phyloP scores from a whole-genome alignment of 768 basidiomycete species.

The Lyophyllum shimeji region DNA sequence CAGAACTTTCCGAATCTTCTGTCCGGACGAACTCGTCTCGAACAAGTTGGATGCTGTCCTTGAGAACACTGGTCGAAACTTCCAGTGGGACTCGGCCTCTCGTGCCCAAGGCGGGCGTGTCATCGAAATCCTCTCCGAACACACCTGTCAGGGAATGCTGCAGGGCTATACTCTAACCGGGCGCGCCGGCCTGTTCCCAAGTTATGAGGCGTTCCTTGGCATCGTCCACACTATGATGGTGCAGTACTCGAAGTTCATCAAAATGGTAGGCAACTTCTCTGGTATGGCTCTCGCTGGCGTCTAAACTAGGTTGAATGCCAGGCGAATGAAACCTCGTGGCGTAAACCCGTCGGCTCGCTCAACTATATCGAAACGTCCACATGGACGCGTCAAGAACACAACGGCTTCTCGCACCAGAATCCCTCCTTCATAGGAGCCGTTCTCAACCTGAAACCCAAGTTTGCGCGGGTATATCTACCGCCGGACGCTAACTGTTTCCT shows the following conservation, averaged over 20 bases:
- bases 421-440: conserved; percentile 84
- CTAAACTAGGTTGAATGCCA: conserved; percentile 12
- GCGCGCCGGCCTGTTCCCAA: conserved; percentile 81
- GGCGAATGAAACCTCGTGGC: conserved; percentile 68
- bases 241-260: conserved; percentile 85
- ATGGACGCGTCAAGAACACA: conserved; percentile 84
- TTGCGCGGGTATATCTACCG: conserved; percentile 79
- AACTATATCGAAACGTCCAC: conserved; percentile 91
- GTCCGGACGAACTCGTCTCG: conserved; percentile 84
- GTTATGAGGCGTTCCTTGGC: conserved; percentile 89
- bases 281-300: background rate
- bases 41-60: conserved; percentile 88
- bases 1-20: conserved; percentile 81
- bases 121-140: conserved; percentile 86
- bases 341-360: conserved; percentile 65
- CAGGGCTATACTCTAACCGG: conserved; percentile 94
- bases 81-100: conserved; percentile 79
- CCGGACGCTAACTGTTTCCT: conserved; percentile 91
- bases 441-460: conserved; percentile 70
- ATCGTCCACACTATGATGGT: conserved; percentile 91
- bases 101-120: conserved; percentile 78
- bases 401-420: conserved; percentile 89
- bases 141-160: conserved; percentile 87
- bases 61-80: conserved; percentile 65
- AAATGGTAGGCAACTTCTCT: conserved; percentile 53